These are phyloP conservation scores for Plantago rigida DNA, from an alignment of 305 asterid species.

Conservation along the genomic window DNA sequence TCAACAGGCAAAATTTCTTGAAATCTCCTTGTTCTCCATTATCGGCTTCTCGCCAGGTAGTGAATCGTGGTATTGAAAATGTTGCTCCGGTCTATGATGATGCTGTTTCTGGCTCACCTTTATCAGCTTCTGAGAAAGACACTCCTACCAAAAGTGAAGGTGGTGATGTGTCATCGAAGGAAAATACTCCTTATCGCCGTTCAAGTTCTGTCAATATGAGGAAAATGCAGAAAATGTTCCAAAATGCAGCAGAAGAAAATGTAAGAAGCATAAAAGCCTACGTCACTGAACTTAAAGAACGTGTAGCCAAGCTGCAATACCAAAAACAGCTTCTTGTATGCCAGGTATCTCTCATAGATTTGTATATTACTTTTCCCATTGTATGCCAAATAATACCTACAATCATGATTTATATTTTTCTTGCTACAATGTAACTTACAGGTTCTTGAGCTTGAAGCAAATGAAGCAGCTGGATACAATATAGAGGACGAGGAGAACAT, in stretches of 20 bases:
- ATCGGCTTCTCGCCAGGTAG: slow-evolving; percentile 61
- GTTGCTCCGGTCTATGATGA: slow-evolving; percentile 56
- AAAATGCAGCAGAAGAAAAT: slow-evolving; percentile 95
- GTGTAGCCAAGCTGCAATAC: slow-evolving; percentile 94
- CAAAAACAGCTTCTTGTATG: slow-evolving; percentile 96
- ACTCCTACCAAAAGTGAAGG: slow-evolving; percentile 83
- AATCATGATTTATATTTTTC: too few relatives aligned
- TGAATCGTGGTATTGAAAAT: slow-evolving; percentile 55
- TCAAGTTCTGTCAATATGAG: slow-evolving; percentile 93
- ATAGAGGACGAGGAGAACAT: slow-evolving; percentile 50
- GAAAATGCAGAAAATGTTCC: slow-evolving; percentile 96
- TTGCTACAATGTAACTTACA: slow-evolving; percentile 16
- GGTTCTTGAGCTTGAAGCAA: slow-evolving; percentile 96
- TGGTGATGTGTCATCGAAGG: slow-evolving; percentile 74
- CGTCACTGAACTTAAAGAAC: slow-evolving; percentile 91
- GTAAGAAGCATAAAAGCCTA: slow-evolving; percentile 93
- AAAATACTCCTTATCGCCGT: slow-evolving; percentile 77
- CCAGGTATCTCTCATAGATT: slow-evolving; percentile 45
- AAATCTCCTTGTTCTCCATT: slow-evolving; percentile 86
- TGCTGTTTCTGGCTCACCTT: slow-evolving; percentile 50
- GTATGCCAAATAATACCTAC: too few relatives aligned
- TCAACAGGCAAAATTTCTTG: slow-evolving; percentile 56
- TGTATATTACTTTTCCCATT: background rate
- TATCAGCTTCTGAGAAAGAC: slow-evolving; percentile 57
- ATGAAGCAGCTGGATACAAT: slow-evolving; percentile 77